Evolutionary conservation across 2,329 filamentous ascomycete species (phyloP).

Genomic region (Mariannaea elegans): DNA sequence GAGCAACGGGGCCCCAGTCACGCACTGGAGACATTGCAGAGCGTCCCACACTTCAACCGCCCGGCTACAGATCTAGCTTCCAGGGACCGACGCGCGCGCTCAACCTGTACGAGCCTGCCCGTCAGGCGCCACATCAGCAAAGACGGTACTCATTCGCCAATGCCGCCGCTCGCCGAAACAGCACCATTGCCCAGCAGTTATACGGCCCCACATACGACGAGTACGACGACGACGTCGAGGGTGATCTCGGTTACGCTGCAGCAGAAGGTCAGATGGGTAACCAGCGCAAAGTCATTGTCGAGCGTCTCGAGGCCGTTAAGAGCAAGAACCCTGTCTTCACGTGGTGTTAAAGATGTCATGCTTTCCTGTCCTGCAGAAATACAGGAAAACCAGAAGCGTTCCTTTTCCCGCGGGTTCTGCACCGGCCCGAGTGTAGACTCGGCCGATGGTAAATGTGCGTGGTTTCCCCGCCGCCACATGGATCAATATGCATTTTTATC

Average conservation of each 20-base stretch:
- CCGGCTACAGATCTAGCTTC: slow-evolving; percentile 47
- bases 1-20: slow-evolving; percentile 26
- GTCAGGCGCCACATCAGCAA: slow-evolving; percentile 55
- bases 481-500: not conserved
- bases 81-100: slow-evolving; percentile 53
- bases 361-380: not conserved
- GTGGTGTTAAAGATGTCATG: slow-evolving; percentile 76
- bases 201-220: slow-evolving; percentile 65
- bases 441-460: not conserved
- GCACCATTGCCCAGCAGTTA: slow-evolving; percentile 62
- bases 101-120: slow-evolving; percentile 56
- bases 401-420: slow-evolving; percentile 10
- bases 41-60: slow-evolving; percentile 32
- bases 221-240: slow-evolving; percentile 81
- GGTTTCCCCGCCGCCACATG: not conserved
- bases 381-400: slow-evolving; percentile 6
- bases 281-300: slow-evolving; percentile 93
- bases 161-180: slow-evolving; percentile 56
- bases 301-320: slow-evolving; percentile 95
- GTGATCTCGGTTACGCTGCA: slow-evolving; percentile 92
- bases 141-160: slow-evolving; percentile 64
- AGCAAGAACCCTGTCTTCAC: slow-evolving; percentile 95
- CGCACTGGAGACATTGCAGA: slow-evolving; percentile 28
- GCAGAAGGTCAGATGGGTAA: slow-evolving; percentile 94
- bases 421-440: not conserved